Percentiles rank a stretch among this genome's conserved stretches.
These are phyloP conservation scores for Sporothrix humicola DNA, from an alignment of 2,329 filamentous ascomycete species.

Conservation along the genomic window DNA sequence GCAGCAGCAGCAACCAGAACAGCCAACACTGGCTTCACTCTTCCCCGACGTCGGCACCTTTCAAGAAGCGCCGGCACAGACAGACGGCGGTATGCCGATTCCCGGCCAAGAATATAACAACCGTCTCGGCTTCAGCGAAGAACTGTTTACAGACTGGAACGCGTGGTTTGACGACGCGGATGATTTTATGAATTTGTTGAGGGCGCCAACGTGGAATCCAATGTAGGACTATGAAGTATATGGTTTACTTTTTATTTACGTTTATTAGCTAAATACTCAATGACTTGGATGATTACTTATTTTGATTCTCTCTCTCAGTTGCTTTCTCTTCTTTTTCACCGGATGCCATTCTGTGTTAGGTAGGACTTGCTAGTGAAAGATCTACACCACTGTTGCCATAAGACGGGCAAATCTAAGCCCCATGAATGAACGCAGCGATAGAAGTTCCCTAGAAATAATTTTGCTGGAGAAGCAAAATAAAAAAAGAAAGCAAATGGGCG, in stretches of 20 bases:
- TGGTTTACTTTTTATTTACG: too few species aligned
- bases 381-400: too few species aligned
- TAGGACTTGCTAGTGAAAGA: neutral
- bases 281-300: too few species aligned
- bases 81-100: neutral
- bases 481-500: neutral
- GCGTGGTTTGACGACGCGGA: conserved; percentile 27
- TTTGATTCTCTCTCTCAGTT: too few species aligned
- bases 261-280: too few species aligned
- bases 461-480: neutral
- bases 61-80: neutral
- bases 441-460: too few species aligned
- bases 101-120: neutral
- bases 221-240: neutral
- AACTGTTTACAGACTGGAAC: conserved; percentile 29
- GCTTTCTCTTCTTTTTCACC: too few species aligned
- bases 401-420: too few species aligned
- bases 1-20: too few species aligned
- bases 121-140: neutral
- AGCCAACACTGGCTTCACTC: too few species aligned
- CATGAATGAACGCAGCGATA: too few species aligned
- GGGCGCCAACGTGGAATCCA: conserved; percentile 14
- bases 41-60: neutral
- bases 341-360: too few species aligned
- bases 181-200: conserved; percentile 30